These are phyloP conservation scores for Scleroderma bovista DNA, from an alignment of 768 basidiomycete genomes.

Conservation along the genomic window DNA sequence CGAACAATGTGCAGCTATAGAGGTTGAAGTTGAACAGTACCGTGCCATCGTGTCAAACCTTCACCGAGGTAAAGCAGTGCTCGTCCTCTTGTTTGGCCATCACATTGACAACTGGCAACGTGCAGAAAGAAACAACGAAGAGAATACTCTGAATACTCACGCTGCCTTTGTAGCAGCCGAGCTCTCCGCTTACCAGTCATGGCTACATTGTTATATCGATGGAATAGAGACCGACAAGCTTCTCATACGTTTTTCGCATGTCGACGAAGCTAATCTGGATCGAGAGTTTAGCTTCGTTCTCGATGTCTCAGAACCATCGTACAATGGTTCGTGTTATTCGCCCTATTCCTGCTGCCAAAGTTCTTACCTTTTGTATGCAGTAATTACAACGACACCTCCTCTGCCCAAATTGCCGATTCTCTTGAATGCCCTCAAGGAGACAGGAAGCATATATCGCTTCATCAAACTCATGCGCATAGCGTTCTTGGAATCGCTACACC, in stretches of 20 bases:
- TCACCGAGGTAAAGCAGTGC: constrained; percentile 47
- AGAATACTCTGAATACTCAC: constrained; percentile 46
- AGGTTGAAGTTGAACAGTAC: constrained; percentile 70
- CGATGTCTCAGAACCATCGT: constrained; percentile 58
- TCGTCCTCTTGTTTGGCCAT: not conserved
- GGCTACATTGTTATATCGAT: constrained; percentile 64
- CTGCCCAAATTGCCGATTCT: constrained; percentile 63
- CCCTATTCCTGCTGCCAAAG: not conserved
- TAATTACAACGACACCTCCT: constrained; percentile 73
- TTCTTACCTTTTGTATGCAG: constrained; percentile 33
- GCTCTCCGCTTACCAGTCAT: constrained; percentile 49
- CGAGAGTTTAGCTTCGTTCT: constrained; percentile 71
- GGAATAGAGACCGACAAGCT: constrained; percentile 70
- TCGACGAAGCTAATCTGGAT: constrained; percentile 53
- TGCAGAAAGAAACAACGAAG: constrained; percentile 66
- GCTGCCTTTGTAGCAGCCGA: constrained; percentile 51
- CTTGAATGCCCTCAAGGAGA: constrained; percentile 64
- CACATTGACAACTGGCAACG: not conserved
- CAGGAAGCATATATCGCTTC: constrained; percentile 65
- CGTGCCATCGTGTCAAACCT: constrained; percentile 56
- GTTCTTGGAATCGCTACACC: constrained; percentile 32
- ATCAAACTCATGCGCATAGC: constrained; percentile 59
- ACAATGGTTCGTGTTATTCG: constrained; percentile 50
- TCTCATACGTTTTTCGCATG: constrained; percentile 62
- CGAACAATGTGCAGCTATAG: constrained; percentile 53